Conservation (phyloP, 371 early-diverging fungal genomes). For the Rhizomucor pusillus region DNA sequence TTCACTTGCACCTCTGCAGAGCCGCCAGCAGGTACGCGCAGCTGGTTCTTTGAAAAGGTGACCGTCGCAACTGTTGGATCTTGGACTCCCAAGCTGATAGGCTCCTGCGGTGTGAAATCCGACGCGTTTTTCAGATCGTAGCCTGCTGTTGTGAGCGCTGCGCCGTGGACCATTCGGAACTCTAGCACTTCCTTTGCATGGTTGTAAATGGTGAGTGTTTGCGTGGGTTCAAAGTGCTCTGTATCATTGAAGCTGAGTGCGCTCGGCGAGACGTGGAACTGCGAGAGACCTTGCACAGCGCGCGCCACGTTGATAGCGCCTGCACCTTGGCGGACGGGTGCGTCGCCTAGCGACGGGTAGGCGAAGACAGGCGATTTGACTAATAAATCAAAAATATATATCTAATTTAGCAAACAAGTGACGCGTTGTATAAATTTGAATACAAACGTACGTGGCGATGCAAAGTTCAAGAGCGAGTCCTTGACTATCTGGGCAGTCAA, state of each 20-base stretch:
- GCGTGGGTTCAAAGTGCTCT: slow-evolving; percentile 11
- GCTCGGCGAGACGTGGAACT: slow-evolving; percentile 58
- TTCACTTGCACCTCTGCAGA: background rate
- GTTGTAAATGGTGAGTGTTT: slow-evolving; percentile 55
- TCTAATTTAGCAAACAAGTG: too few species aligned
- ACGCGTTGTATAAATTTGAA: too few species aligned
- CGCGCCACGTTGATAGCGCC: slow-evolving; percentile 68
- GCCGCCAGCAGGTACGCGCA: slow-evolving; percentile 5
- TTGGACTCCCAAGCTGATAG: background rate
- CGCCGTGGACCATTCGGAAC: background rate
- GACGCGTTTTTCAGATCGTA: slow-evolving; percentile 1
- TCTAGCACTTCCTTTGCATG: slow-evolving; percentile 25
- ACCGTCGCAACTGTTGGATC: background rate
- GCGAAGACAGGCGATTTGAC: slow-evolving; percentile 25
- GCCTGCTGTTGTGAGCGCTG: background rate
- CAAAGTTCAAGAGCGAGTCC: slow-evolving; percentile 46
- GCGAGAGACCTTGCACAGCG: slow-evolving; percentile 45
- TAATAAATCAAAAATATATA: too few species aligned
- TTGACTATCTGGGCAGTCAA: slow-evolving; percentile 4
- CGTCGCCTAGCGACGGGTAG: slow-evolving; percentile 21
- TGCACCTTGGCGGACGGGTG: slow-evolving; percentile 70
- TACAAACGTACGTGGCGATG: slow-evolving; percentile 21
- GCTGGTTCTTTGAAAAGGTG: background rate
- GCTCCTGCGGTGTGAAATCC: slow-evolving; percentile 2
- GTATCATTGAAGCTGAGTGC: slow-evolving; percentile 72